Conservation (phyloP, 768 basidiomycete species). For the Harrya chromipes region DNA sequence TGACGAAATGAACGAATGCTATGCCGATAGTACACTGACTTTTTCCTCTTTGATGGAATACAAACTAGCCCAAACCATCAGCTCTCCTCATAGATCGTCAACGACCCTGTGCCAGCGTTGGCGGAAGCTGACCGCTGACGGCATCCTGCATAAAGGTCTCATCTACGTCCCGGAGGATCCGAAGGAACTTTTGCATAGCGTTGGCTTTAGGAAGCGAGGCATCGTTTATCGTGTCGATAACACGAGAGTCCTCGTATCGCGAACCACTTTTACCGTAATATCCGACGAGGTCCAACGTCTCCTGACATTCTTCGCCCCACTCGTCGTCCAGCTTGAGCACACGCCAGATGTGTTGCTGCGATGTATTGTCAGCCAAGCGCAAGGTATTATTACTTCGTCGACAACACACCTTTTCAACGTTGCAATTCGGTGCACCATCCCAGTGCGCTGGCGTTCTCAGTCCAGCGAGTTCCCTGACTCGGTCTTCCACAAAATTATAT, state of each 20-base stretch:
- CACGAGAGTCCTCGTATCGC: slow-evolving; percentile 45
- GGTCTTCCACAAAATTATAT: slow-evolving; percentile 51
- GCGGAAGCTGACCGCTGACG: background rate
- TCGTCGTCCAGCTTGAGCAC: slow-evolving; percentile 44
- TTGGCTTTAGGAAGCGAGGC: slow-evolving; percentile 42
- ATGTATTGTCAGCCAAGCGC: background rate
- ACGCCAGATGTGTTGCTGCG: slow-evolving; percentile 47
- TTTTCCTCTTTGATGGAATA: background rate
- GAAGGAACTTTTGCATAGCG: slow-evolving; percentile 46
- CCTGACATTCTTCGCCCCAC: slow-evolving; percentile 48
- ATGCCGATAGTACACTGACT: slow-evolving; percentile 4
- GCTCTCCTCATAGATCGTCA: background rate
- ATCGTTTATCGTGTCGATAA: slow-evolving; percentile 51
- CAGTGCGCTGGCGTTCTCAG: slow-evolving; percentile 41
- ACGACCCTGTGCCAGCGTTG: background rate
- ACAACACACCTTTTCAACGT: slow-evolving; percentile 46
- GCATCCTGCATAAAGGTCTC: slow-evolving; percentile 33
- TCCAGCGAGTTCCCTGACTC: slow-evolving; percentile 46
- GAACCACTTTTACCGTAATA: slow-evolving; percentile 57
- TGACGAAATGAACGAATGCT: background rate
- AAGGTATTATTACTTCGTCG: slow-evolving; percentile 6
- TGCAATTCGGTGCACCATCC: slow-evolving; percentile 30
- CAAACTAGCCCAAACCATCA: background rate
- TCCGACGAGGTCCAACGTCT: slow-evolving; percentile 47
- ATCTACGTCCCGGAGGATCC: slow-evolving; percentile 48